Evolutionary conservation across 1,284 basidiomycete genomes (phyloP).

Genomic region (Peniophora sp.): DNA sequence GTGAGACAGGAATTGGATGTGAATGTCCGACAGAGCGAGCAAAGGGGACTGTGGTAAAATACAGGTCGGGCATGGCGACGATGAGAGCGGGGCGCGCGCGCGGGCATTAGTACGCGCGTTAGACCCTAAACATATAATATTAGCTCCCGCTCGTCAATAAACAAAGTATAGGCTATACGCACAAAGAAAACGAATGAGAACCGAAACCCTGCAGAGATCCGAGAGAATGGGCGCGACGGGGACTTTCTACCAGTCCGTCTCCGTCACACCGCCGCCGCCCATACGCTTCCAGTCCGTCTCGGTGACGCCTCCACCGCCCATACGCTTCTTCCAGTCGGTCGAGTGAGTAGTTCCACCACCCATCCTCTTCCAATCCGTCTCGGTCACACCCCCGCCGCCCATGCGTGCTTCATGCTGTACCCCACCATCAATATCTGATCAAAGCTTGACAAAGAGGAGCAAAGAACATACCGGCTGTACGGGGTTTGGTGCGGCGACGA

Average conservation of each 20-base stretch:
- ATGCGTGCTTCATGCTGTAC: not conserved
- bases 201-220: not conserved
- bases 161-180: not conserved
- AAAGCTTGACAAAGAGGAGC: not conserved
- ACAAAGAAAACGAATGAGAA: not conserved
- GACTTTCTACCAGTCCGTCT: not conserved
- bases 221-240: not conserved
- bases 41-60: too few relatives aligned
- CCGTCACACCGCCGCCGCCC: not conserved
- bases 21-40: too few relatives aligned
- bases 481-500: not conserved
- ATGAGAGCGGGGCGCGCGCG: too few relatives aligned
- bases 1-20: too few relatives aligned
- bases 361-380: constrained; percentile 1
- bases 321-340: constrained; percentile 1
- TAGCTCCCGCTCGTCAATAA: too few relatives aligned
- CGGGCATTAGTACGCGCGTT: too few relatives aligned
- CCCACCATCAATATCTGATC: not conserved
- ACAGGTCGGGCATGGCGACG: too few relatives aligned
- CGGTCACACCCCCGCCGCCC: not conserved
- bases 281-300: constrained; percentile 2
- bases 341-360: not conserved
- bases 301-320: not conserved
- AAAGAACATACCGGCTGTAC: not conserved
- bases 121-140: too few relatives aligned